A percentile compares a stretch with the other conserved stretches of the same genome.
Evolutionary conservation across 1,284 basidiomycete genomes (phyloP).

Genomic region (Phaffia rhodozyma): DNA sequence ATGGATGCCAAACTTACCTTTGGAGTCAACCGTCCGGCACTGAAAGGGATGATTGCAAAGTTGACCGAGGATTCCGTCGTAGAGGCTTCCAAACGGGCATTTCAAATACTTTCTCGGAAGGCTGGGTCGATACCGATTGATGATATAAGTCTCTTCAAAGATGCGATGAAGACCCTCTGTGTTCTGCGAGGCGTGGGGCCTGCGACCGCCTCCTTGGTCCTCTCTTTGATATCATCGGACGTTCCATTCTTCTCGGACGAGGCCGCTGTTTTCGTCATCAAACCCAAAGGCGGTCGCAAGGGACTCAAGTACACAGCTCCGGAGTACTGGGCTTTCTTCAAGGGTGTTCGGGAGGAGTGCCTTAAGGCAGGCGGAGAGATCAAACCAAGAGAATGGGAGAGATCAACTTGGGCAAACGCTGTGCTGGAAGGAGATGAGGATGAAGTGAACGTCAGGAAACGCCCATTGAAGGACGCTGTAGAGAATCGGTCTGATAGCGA

Average conservation of each 20-base stretch:
- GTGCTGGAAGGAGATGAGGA: too few species aligned
- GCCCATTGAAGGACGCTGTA: too few species aligned
- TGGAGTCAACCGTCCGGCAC: constrained; percentile 9
- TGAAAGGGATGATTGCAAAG: constrained; percentile 3
- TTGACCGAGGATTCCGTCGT: not conserved
- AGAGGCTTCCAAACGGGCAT: not conserved
- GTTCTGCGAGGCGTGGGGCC: constrained; percentile 19
- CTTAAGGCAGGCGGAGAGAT: too few species aligned
- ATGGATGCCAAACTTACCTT: constrained; percentile 11
- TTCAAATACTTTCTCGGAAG: not conserved
- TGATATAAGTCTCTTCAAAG: not conserved
- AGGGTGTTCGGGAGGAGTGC: not conserved
- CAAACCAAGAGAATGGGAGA: too few species aligned
- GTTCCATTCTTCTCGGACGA: constrained; percentile 21
- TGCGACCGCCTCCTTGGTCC: constrained; percentile 17
- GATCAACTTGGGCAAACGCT: too few species aligned
- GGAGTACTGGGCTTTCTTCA: constrained; percentile 2
- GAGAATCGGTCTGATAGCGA: too few species aligned
- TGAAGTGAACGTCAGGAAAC: too few species aligned
- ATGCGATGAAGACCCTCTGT: constrained; percentile 2
- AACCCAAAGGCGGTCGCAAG: constrained; percentile 2
- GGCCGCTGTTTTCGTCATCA: constrained; percentile 2
- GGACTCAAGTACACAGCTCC: not conserved
- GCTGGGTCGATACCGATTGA: not conserved
- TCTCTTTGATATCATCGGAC: constrained; percentile 9